Evolutionary conservation across 2,329 filamentous ascomycete species (phyloP), one percentile per base, ranked within the genome.

Genomic region (Diaporthe batatas): DNA sequence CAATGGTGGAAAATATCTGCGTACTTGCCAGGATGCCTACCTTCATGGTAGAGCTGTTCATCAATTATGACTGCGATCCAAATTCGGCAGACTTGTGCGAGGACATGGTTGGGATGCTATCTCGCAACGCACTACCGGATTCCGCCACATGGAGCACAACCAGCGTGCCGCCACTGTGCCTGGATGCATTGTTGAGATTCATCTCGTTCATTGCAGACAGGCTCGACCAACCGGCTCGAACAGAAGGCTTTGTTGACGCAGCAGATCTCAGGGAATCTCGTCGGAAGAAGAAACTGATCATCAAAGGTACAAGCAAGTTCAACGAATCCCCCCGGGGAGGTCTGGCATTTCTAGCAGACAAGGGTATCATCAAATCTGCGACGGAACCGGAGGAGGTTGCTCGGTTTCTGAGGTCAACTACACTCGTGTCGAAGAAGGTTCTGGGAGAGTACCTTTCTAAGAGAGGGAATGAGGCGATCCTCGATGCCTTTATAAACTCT

Each of bases 131-230:
- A 2, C 93, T 99, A 76, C 97, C 96, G 0, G 96, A 99, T 81
- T 98, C 96, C 11, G 96, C 96, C 7, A 98, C 95, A 7, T 99
- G 96, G 96, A 99, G 97, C 81, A 99, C 96, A 14, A 98, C 96
- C 6, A 99, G 97, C 80, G 97, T 99, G 1, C 96, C 96, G 21
- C 96, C 96, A 0, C 85, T 99, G 3, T 99, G 96, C 78, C 86
- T 99, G 29, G 96, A 99, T 83, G 95, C 96, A 12, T 86, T 99
- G 14, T 86, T 99, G 32, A 92, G 94, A 21, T 98, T 95, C 78
- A 90, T 99, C 44, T 95, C 98, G 79, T 98, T 94, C 76, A 92
- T 99, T 76, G 93, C 94, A 0, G 95, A 98, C 80, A 90, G 96
- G 71, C 84, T 98, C 23, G 90, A 97, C 67, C 90, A 96, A 69